Base-by-base conservation (phyloP, 805 yeast species). In the Diddensiella santjacobensis region DNA sequence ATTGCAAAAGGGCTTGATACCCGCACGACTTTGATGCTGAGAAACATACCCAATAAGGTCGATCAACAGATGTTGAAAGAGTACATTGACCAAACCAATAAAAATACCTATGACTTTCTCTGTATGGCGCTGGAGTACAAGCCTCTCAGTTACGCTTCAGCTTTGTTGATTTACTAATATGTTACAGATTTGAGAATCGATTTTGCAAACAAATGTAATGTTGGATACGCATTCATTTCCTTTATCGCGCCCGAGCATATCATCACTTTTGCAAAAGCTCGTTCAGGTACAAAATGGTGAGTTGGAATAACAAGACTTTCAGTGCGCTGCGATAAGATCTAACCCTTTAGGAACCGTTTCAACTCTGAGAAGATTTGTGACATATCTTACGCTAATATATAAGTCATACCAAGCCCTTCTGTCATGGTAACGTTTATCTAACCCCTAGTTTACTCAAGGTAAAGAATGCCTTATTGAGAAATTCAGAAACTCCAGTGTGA, bases 161-260 rank as follows among this genome's bases (percentile, higher is more conserved):
- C 8, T 13, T 26, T 13, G 11, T 26, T 26, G n/a, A n/a, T n/a
- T n/a, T 20, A 15, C 13, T 8, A 15, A 22, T 6, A n/a, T 19
- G 13, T 23, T 22, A 18, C 42, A 69, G 71, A 75, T 54, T 58
- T 75, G 53, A 67, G 81, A 46, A 74, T 78, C 53, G 81, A 77
- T 58, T 78, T 75, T 58, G 68, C 65, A 45, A 77, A 73, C 55
- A 70, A 68, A 48, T 75, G 80, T 67, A 77, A 78, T 50, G 80
- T 76, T 24, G 81, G 81, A 3, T 77, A 77, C 61, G 81, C 80
- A 3, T 77, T 77, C 57, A 70, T 77, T 29, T 72, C 78, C 5
- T 77, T 77, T 54, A 71, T 66, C 18, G 58, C 65, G 23, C 74
- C 80, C 4, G 61, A 63, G 44, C 67, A 70, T 39, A 74, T 77